Conservation (phyloP, 1,139 yeast genomes). For the Yamadazyma sp. region DNA sequence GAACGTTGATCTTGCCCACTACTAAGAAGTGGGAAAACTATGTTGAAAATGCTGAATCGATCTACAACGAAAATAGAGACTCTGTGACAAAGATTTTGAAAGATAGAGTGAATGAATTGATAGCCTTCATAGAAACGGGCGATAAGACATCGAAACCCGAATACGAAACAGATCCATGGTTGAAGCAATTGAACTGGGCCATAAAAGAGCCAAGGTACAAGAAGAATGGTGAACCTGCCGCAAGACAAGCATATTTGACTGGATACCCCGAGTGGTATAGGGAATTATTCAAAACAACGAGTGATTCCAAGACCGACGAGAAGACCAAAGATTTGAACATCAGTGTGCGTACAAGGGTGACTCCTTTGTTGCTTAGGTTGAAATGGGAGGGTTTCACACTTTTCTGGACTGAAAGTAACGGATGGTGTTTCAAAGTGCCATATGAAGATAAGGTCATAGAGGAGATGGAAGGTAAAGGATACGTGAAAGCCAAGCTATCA, state of each 20-base stretch:
- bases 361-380: constrained; percentile 73
- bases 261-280: constrained; percentile 97
- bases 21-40: constrained; percentile 73
- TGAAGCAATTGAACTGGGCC: constrained; percentile 86
- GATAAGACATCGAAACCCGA: constrained; percentile 28
- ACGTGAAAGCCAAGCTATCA: constrained; percentile 38
- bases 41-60: constrained; percentile 62
- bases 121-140: constrained; percentile 31
- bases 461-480: constrained; percentile 52
- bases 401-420: constrained; percentile 73
- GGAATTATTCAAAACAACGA: constrained; percentile 55
- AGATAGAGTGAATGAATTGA: constrained; percentile 60
- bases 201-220: constrained; percentile 59
- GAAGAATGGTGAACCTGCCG: constrained; percentile 74
- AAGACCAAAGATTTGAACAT: constrained; percentile 47
- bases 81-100: constrained; percentile 61
- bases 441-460: constrained; percentile 33
- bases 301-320: constrained; percentile 24
- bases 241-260: constrained; percentile 74
- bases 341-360: constrained; percentile 69
- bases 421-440: constrained; percentile 85
- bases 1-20: constrained; percentile 80
- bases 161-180: constrained; percentile 75
- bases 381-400: constrained; percentile 87
- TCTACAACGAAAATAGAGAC: constrained; percentile 59